Base-by-base conservation (phyloP, 23 red algal genomes). In the Gracilariopsis chorda region DNA sequence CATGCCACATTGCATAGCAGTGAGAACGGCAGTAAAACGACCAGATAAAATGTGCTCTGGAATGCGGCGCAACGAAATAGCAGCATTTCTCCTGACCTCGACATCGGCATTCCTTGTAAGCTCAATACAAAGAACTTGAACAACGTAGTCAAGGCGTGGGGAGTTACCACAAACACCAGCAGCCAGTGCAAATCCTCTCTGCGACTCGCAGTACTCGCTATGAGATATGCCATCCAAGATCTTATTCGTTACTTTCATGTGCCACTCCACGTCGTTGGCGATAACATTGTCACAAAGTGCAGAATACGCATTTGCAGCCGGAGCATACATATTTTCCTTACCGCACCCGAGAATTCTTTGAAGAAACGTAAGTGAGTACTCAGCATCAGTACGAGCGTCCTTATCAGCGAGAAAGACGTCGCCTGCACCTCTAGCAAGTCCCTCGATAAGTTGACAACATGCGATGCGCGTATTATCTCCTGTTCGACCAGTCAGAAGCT, bases 131-230 rank as follows among this genome's bases (percentile, higher is more conserved):
- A 91, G 76, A 33, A 73, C 77, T 9, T 44, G 12, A 47, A 91
- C 27, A 37, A 91, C 42, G 20, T 91, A 55, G 37, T 69, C 41
- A n/a, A 59, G 30, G 45, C 57, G 41, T 20, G 55, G 39, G 27
- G 74, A 80, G 8, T 70, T 60, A 35, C 88, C 88, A 44, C 74
- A 82, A 51, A 75, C 59, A 13, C 88, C 88, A 73, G 77, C 75
- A 30, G 88, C 88, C 1, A 91, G 75, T 0, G 88, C 88, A 81
- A 82, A 91, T 34, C 88, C 88, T 56, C 88, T 51, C 61, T 91
- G 73, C 6, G 33, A 58, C 56, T 76, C 43, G 51, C 45, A 53
- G 60, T 70, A 43, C 17, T 49, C 45, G 56, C 21, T 46, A 28
- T 82, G 39, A 13, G 65, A 41, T 55, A 91, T 55, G 33, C 88